phyloP scores from a whole-genome alignment of 164 flowering plant species.

The Nymphaea thermarum region DNA sequence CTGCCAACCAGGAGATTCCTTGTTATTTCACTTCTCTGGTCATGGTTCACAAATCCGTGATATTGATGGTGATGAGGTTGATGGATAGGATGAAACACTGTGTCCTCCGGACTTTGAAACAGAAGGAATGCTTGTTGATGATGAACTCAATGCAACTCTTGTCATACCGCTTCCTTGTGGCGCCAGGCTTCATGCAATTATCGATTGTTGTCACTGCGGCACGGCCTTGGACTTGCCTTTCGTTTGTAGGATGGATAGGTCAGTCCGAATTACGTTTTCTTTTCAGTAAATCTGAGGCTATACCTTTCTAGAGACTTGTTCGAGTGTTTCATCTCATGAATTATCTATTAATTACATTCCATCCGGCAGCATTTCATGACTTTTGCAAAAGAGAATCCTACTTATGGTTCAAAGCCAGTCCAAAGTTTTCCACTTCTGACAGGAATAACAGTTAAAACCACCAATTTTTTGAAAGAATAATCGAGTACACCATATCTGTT shows the following conservation, averaged over 20 bases:
- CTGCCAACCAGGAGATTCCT: constrained; percentile 58
- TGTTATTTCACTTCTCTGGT: constrained; percentile 62
- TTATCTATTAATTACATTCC: too few relatives aligned
- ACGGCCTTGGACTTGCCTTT: constrained; percentile 57
- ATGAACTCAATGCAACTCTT: constrained; percentile 56
- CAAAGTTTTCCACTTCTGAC: too few relatives aligned
- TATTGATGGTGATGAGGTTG: constrained; percentile 48
- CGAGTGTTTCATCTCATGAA: too few relatives aligned
- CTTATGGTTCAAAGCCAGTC: too few relatives aligned
- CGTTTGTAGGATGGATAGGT: constrained; percentile 58
- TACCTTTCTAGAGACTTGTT: too few relatives aligned
- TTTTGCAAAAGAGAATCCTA: too few relatives aligned
- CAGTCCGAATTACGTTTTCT: background rate
- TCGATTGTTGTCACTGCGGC: constrained; percentile 75
- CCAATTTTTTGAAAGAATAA: too few relatives aligned
- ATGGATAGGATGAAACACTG: constrained; percentile 69
- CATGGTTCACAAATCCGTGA: constrained; percentile 52
- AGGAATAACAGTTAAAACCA: too few relatives aligned
- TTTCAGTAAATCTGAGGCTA: too few relatives aligned
- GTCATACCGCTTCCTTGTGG: constrained; percentile 59
- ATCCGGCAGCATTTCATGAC: too few relatives aligned
- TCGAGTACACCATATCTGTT: too few relatives aligned
- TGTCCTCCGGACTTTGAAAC: constrained; percentile 58
- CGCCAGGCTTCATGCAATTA: constrained; percentile 60
- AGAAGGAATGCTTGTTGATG: constrained; percentile 56